phyloP scores from a whole-genome alignment of 805 yeast genomes.

The Lipomyces orientalis region DNA sequence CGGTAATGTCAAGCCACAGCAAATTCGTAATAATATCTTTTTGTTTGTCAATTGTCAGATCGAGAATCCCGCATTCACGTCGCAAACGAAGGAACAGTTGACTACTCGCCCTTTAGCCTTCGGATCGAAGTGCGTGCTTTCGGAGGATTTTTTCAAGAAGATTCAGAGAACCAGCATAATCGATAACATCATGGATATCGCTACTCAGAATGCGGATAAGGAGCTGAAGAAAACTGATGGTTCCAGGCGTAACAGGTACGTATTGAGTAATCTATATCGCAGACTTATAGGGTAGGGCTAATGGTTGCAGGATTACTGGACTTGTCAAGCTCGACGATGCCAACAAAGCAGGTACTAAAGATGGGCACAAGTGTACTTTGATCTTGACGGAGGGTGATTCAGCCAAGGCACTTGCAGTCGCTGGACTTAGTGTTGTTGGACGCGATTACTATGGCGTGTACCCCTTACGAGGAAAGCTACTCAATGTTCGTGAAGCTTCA shows the following conservation, averaged over 20 bases:
- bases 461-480: constrained; percentile 92
- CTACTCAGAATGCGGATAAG: constrained; percentile 86
- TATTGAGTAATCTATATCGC: neutral
- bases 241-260: constrained; percentile 57
- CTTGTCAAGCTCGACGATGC: constrained; percentile 94
- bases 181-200: constrained; percentile 75
- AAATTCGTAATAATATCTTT: constrained; percentile 88
- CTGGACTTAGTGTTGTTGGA: constrained; percentile 93
- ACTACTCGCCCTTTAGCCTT: constrained; percentile 88
- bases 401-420: constrained; percentile 87
- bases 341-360: constrained; percentile 91
- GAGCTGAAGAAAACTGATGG: constrained; percentile 91
- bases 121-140: constrained; percentile 81
- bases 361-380: constrained; percentile 89
- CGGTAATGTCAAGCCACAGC: constrained; percentile 80
- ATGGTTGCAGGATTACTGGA: constrained; percentile 71
- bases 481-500: constrained; percentile 95
- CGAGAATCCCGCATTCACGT: constrained; percentile 96
- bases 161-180: constrained; percentile 74
- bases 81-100: constrained; percentile 95
- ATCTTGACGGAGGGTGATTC: constrained; percentile 97
- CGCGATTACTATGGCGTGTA: constrained; percentile 94
- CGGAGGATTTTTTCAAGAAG: constrained; percentile 76
- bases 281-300: neutral
- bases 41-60: constrained; percentile 87